A percentile compares a stretch with the other conserved stretches of the same genome.
Conservation (phyloP, 2,329 filamentous ascomycete genomes). For the Botrytis elliptica region DNA sequence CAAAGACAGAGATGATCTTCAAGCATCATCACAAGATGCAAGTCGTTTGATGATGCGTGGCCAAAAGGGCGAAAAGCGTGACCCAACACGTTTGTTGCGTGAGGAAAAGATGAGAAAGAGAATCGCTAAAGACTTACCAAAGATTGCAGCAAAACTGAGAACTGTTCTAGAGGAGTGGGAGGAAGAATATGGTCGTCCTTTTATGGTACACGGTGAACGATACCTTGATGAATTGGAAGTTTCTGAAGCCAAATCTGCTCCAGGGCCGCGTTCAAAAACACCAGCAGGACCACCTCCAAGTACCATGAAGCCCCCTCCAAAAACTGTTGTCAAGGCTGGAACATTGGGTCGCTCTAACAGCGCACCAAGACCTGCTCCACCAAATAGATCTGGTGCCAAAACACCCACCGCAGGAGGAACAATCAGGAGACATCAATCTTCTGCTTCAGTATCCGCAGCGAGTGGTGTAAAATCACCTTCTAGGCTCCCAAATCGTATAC, state of each 20-base stretch:
- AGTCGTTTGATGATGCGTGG: slow-evolving; percentile 89
- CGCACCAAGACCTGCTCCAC: slow-evolving; percentile 31
- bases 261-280: slow-evolving; percentile 71
- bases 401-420: slow-evolving; percentile 51
- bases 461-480: slow-evolving; percentile 54
- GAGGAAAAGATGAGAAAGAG: slow-evolving; percentile 99
- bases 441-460: slow-evolving; percentile 21
- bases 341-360: slow-evolving; percentile 36
- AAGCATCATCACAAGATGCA: slow-evolving; percentile 90
- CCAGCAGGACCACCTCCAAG: slow-evolving; percentile 61
- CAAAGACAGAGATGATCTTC: slow-evolving; percentile 81
- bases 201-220: slow-evolving; percentile 86
- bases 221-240: slow-evolving; percentile 84
- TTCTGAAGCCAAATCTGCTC: slow-evolving; percentile 55
- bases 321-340: slow-evolving; percentile 29
- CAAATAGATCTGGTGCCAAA: slow-evolving; percentile 44
- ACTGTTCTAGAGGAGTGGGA: slow-evolving; percentile 86
- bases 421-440: slow-evolving; percentile 35
- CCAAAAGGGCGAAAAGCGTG: slow-evolving; percentile 88
- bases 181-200: slow-evolving; percentile 89
- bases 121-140: slow-evolving; percentile 93
- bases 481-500: slow-evolving; percentile 67
- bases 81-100: slow-evolving; percentile 87
- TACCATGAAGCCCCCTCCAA: slow-evolving; percentile 34
- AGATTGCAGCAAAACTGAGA: slow-evolving; percentile 79